Percentiles rank a stretch among this genome's conserved stretches.
These are phyloP conservation scores for Chlorophyllum brunneum DNA, from an alignment of 768 basidiomycete species.

Conservation along the genomic window DNA sequence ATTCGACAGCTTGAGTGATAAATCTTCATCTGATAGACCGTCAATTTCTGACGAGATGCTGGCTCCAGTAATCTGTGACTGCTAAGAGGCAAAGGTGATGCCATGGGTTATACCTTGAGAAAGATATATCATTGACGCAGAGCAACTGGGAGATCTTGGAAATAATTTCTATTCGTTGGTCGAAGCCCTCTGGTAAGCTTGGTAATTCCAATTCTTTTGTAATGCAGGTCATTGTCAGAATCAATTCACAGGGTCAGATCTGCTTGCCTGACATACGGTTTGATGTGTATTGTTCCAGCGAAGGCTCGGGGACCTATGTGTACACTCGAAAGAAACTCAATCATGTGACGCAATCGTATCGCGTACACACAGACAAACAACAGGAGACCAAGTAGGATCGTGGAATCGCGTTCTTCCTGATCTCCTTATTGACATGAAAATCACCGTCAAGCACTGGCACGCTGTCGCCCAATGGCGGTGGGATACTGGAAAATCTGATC, in stretches of 20 bases:
- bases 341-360: too few relatives aligned
- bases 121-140: slow-evolving; percentile 32
- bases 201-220: neutral
- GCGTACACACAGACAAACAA: slow-evolving; percentile 29
- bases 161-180: slow-evolving; percentile 21
- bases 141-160: slow-evolving; percentile 25
- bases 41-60: slow-evolving; percentile 38
- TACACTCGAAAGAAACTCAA: too few relatives aligned
- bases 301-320: too few relatives aligned
- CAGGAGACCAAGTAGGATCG: neutral
- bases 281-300: too few relatives aligned
- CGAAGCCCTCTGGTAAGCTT: too few relatives aligned
- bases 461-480: slow-evolving; percentile 89
- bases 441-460: slow-evolving; percentile 81
- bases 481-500: slow-evolving; percentile 48
- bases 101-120: slow-evolving; percentile 24
- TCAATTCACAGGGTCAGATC: too few relatives aligned
- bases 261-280: too few relatives aligned
- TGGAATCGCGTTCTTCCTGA: slow-evolving; percentile 1
- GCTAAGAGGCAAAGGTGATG: neutral
- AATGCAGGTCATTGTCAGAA: too few relatives aligned
- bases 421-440: slow-evolving; percentile 53
- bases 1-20: slow-evolving; percentile 28
- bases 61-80: neutral
- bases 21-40: slow-evolving; percentile 26